A percentile compares a stretch with the other conserved stretches of the same genome.
These are phyloP conservation scores for Hericium erinaceus DNA, from an alignment of 768 basidiomycete species.

Conservation along the genomic window DNA sequence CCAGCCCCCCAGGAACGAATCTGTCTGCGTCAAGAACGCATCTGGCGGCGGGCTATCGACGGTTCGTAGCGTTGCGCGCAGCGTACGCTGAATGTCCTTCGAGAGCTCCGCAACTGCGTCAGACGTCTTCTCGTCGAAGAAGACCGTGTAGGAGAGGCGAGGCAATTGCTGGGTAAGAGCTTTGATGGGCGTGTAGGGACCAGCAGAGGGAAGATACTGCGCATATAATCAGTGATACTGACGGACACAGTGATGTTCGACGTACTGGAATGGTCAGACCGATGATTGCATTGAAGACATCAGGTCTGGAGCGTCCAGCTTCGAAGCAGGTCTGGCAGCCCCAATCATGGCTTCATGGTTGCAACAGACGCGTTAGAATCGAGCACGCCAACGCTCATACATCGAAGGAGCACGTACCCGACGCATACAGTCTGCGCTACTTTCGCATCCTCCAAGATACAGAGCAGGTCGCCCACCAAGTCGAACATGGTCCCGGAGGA, in stretches of 20 bases:
- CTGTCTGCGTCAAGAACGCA: slow-evolving; percentile 38
- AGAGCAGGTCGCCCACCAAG: slow-evolving; percentile 51
- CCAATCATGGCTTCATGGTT: slow-evolving; percentile 57
- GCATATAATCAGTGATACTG: not conserved
- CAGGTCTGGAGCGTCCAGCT: slow-evolving; percentile 57
- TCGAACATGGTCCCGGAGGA: slow-evolving; percentile 53
- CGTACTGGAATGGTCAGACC: slow-evolving; percentile 54
- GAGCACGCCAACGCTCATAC: not conserved
- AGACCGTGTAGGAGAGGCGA: slow-evolving; percentile 46
- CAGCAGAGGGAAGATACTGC: slow-evolving; percentile 55
- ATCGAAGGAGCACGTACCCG: slow-evolving; percentile 34
- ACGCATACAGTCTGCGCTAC: slow-evolving; percentile 46
- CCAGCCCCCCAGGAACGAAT: slow-evolving; percentile 48
- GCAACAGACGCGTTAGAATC: not conserved
- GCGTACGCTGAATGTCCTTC: slow-evolving; percentile 42
- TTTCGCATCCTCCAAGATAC: slow-evolving; percentile 45
- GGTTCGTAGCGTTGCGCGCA: slow-evolving; percentile 48
- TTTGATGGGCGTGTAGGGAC: slow-evolving; percentile 37
- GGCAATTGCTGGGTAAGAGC: slow-evolving; percentile 34
- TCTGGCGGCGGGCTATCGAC: slow-evolving; percentile 47
- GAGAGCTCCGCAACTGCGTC: slow-evolving; percentile 45
- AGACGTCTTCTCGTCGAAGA: slow-evolving; percentile 42
- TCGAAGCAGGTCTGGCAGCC: slow-evolving; percentile 61
- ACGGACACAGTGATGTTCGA: not conserved
- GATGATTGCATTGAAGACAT: slow-evolving; percentile 49